Percentiles rank a stretch among this genome's conserved stretches.
These are phyloP conservation scores for Pseudogymnoascus sp. DNA, from an alignment of 2,329 filamentous ascomycete species.

Conservation along the genomic window DNA sequence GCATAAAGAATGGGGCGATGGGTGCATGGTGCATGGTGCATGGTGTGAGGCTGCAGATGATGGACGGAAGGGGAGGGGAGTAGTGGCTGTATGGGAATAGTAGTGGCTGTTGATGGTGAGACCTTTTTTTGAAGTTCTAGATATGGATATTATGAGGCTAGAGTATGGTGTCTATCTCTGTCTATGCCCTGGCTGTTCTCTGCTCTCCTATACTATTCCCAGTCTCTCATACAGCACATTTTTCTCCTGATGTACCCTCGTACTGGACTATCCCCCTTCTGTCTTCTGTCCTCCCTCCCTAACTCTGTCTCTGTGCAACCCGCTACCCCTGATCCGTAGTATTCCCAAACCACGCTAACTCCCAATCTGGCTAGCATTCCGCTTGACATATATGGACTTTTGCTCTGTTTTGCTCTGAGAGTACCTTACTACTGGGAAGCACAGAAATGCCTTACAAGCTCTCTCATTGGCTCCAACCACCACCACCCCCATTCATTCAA, in stretches of 20 bases:
- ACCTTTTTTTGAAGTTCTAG: neutral
- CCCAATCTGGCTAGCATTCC: neutral
- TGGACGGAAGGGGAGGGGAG: neutral
- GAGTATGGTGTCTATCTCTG: neutral
- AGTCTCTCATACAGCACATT: neutral
- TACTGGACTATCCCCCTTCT: neutral
- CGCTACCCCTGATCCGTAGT: neutral
- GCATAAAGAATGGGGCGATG: neutral
- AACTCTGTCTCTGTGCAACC: neutral
- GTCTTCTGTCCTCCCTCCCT: neutral
- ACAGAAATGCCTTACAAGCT: neutral
- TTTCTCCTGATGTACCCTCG: neutral
- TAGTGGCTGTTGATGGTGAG: neutral
- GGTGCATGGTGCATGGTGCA: neutral
- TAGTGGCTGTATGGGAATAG: neutral
- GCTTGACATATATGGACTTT: neutral
- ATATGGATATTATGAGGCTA: neutral
- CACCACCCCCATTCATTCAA: neutral
- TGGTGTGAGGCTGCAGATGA: neutral
- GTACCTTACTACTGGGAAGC: no score
- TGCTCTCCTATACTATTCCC: neutral
- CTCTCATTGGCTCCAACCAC: neutral
- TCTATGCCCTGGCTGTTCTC: no score
- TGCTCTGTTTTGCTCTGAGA: neutral
- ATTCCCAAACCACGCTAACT: neutral